A percentile compares a stretch with the other conserved stretches of the same genome.
Conservation (phyloP, 495 filamentous ascomycete species). For the Cercophora newfieldiana region DNA sequence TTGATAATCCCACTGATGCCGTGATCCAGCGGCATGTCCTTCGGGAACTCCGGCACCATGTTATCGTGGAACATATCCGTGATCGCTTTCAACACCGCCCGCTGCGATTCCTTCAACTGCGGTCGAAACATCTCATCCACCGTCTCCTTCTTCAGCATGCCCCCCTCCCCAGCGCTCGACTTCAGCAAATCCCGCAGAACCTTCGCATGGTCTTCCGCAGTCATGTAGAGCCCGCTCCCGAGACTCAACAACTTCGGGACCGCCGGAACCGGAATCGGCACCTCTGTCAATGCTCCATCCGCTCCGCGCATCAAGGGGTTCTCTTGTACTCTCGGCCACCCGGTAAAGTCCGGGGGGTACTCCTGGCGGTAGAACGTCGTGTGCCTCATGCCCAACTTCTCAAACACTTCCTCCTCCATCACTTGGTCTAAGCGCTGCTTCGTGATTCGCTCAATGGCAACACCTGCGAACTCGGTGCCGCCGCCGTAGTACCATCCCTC, state of each 20-base stretch:
- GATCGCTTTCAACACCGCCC: conserved; percentile 17
- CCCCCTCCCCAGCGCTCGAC: conserved; percentile 1
- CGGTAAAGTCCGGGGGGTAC: not conserved
- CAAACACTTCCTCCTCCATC: not conserved
- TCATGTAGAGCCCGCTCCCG: conserved; percentile 48
- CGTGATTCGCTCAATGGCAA: not conserved
- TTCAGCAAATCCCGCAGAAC: conserved; percentile 50
- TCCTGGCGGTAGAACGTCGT: not conserved
- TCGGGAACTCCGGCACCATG: conserved; percentile 27
- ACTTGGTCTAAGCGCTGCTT: not conserved
- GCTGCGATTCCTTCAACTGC: conserved; percentile 42
- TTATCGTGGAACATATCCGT: conserved; percentile 3
- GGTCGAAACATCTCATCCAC: conserved; percentile 54
- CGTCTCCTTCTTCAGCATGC: conserved; percentile 31
- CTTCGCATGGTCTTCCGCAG: conserved; percentile 49
- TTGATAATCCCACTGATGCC: conserved; percentile 33
- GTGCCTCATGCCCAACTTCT: not conserved
- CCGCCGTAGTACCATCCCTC: conserved; percentile 28
- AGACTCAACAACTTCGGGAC: conserved; percentile 17
- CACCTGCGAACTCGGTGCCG: conserved; percentile 26
- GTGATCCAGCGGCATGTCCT: conserved; percentile 18
- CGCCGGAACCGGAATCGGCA: not conserved
- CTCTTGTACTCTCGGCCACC: not conserved
- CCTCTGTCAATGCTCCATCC: not conserved
- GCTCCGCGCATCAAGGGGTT: not conserved